Base-by-base conservation (phyloP, 495 filamentous ascomycete genomes). In the Lasiosphaeria ovina region DNA sequence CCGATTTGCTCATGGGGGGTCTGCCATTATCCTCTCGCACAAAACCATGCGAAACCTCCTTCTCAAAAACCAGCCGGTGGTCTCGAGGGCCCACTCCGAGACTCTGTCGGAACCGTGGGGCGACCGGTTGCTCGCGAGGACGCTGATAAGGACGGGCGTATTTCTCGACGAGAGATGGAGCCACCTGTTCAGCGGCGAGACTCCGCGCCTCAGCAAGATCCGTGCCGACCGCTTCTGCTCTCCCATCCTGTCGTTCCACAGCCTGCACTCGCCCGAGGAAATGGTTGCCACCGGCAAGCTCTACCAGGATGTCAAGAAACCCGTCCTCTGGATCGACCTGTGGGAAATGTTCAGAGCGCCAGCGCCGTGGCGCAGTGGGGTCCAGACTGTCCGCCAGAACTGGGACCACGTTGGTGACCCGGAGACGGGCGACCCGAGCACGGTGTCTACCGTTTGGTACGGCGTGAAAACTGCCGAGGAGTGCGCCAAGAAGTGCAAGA, bases 1-100 rank as follows among this genome's bases (percentile, higher is more conserved):
- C 3, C 76, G 78, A 51, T 81, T 81, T 61, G 77, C 77, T 12
- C 78, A 81, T 58, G 78, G 78, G 7, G 77, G 78, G 6, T 80
- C 77, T 5, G 74, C 72, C 16, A 66, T 79, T 17, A 62, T 79
- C 34, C 62, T 81, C 11, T 80, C 77, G 0, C 73, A 73, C 32
- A 77, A 71, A 7, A 68, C 77, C 57, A 69, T 81, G 55, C 64
- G 60, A 9, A 55, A 62, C 12, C 63, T 80, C 14, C 71, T 72
- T 38, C 51, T 72, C 54, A 66, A 68, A 14, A 66, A 74, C 57
- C 72, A 72, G 0, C 54, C 65, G 6, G 55, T 74, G 3, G 75
- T 73, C 8, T 55, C 63, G 3, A 59, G 61, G 24, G 68, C 68
- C 31, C 63, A 78, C 54, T 17, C 71, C 53, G 75, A 76, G 51